These are phyloP conservation scores for Xylariaceae sp. DNA, from an alignment of 2,329 filamentous ascomycete genomes.

Conservation along the genomic window DNA sequence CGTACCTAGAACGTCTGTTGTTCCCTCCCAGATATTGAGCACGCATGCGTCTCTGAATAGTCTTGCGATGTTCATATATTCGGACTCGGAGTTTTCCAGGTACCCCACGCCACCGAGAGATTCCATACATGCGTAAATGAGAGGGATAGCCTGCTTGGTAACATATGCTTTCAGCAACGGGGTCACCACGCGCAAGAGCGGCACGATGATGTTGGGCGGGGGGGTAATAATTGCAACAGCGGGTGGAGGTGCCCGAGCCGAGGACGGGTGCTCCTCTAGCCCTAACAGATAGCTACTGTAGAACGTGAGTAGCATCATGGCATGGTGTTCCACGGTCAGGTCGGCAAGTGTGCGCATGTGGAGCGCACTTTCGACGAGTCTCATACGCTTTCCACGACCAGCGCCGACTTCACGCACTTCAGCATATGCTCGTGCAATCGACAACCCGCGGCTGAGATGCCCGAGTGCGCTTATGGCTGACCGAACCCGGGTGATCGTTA, in stretches of 20 bases:
- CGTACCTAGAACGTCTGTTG: slow-evolving; percentile 69
- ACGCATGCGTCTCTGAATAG: slow-evolving; percentile 57
- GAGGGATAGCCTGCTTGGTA: slow-evolving; percentile 23
- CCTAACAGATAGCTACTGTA: slow-evolving; percentile 48
- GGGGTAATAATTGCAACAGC: slow-evolving; percentile 18
- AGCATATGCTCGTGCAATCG: slow-evolving; percentile 55
- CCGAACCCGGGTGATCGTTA: slow-evolving; percentile 63
- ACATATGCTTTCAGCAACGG: slow-evolving; percentile 63
- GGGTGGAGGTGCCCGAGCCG: neutral
- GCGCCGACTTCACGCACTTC: slow-evolving; percentile 52
- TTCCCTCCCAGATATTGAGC: slow-evolving; percentile 37
- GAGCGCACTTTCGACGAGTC: slow-evolving; percentile 50
- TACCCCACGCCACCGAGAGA: slow-evolving; percentile 36
- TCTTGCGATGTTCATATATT: slow-evolving; percentile 61
- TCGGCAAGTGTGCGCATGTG: slow-evolving; percentile 56
- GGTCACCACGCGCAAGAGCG: slow-evolving; percentile 62
- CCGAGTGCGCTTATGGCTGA: slow-evolving; percentile 51
- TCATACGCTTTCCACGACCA: slow-evolving; percentile 39
- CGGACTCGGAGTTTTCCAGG: slow-evolving; percentile 55
- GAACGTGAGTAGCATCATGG: slow-evolving; percentile 36
- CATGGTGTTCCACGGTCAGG: slow-evolving; percentile 53
- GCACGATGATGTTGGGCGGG: slow-evolving; percentile 4
- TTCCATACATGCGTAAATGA: slow-evolving; percentile 35
- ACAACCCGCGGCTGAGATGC: slow-evolving; percentile 53
- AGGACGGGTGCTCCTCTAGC: slow-evolving; percentile 28